Evolutionary conservation across 352 stramenopile species (phyloP).

Genomic region (Phytopythium montanum): DNA sequence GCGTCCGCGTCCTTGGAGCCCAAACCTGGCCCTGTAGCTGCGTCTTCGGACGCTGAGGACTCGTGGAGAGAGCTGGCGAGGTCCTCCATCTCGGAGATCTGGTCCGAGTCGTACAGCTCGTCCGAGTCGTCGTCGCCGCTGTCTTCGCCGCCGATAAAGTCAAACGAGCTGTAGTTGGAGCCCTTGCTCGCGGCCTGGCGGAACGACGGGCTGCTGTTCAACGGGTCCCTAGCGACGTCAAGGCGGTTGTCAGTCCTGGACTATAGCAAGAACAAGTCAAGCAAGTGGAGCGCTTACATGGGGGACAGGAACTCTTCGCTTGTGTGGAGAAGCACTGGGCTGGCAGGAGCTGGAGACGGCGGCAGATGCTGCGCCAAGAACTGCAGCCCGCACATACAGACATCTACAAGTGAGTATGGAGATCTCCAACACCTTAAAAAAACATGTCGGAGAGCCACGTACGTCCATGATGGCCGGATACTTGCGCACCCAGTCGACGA

Average conservation of each 20-base stretch:
- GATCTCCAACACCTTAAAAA: not conserved
- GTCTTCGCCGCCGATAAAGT: slow-evolving; percentile 81
- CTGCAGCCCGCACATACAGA: too few relatives aligned
- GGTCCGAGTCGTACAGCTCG: slow-evolving; percentile 67
- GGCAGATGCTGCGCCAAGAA: slow-evolving; percentile 20
- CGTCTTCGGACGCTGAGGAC: slow-evolving; percentile 18
- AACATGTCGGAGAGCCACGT: slow-evolving; percentile 3
- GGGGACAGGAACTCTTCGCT: slow-evolving; percentile 40
- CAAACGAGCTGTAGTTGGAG: slow-evolving; percentile 57
- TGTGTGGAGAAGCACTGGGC: slow-evolving; percentile 28
- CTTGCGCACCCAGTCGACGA: slow-evolving; percentile 72
- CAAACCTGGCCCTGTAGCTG: slow-evolving; percentile 37
- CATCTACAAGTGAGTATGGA: slow-evolving; percentile 17
- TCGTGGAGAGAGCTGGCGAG: slow-evolving; percentile 52
- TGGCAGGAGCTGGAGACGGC: slow-evolving; percentile 26
- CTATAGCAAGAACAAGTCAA: too few relatives aligned
- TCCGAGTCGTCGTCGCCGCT: slow-evolving; percentile 76
- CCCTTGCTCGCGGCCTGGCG: slow-evolving; percentile 36
- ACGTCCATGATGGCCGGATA: slow-evolving; percentile 69
- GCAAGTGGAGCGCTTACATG: slow-evolving; percentile 18
- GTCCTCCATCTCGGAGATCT: slow-evolving; percentile 71
- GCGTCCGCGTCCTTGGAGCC: slow-evolving; percentile 16
- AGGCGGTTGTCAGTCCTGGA: too few relatives aligned
- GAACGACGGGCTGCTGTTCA: slow-evolving; percentile 78
- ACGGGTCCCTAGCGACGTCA: slow-evolving; percentile 36